phyloP scores from a whole-genome alignment of 2,329 filamentous ascomycete genomes.

The Neonectria magnoliae region DNA sequence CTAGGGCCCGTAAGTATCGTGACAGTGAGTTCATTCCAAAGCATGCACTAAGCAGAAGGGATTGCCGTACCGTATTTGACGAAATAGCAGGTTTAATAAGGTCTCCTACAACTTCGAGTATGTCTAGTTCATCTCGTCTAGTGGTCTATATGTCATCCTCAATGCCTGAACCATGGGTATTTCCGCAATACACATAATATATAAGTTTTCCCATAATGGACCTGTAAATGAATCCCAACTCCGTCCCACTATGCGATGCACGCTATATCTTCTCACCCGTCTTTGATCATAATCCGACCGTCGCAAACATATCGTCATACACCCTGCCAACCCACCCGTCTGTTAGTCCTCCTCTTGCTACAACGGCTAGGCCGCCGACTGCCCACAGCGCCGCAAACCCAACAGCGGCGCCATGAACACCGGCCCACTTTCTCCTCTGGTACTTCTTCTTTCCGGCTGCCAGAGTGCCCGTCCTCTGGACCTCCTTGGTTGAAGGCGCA shows the following conservation, averaged over 20 bases:
- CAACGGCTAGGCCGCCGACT: conserved; percentile 80
- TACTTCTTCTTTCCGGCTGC: conserved; percentile 61
- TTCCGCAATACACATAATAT: conserved; percentile 34
- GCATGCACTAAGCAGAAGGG: neutral
- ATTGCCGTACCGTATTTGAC: neutral
- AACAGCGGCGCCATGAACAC: conserved; percentile 72
- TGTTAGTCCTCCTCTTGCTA: conserved; percentile 75
- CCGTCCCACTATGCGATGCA: conserved; percentile 28
- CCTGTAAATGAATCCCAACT: conserved; percentile 37
- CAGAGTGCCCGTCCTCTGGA: conserved; percentile 52
- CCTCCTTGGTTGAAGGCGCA: conserved; percentile 65
- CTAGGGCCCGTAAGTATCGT: neutral
- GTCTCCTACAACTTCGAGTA: neutral
- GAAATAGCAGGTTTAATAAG: neutral
- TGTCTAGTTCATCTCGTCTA: neutral
- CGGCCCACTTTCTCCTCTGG: conserved; percentile 74
- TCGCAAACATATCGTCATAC: conserved; percentile 74
- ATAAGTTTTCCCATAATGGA: conserved; percentile 24
- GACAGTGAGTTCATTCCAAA: neutral
- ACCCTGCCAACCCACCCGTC: conserved; percentile 82
- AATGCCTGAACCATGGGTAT: conserved; percentile 34
- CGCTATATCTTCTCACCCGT: neutral
- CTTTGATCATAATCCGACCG: conserved; percentile 43
- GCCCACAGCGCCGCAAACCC: conserved; percentile 77
- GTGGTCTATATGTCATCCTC: conserved; percentile 1